Evolutionary conservation across 2,329 filamentous ascomycete species (phyloP).

Genomic region (Venturia effusa): DNA sequence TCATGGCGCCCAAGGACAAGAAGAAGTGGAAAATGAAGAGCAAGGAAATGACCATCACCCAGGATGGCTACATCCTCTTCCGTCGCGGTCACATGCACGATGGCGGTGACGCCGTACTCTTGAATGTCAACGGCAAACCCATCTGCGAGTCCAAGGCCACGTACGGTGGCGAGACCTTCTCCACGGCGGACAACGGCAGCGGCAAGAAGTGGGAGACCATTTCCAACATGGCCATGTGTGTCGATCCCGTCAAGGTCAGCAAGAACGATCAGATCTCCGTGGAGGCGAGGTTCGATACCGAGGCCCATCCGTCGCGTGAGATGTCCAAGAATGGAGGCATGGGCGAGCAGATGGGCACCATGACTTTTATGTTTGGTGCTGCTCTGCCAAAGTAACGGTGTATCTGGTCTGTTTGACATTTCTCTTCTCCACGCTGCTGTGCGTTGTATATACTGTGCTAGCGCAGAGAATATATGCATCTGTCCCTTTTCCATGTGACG

Average conservation of each 20-base stretch:
- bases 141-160: conserved; percentile 1
- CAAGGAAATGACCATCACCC: neutral
- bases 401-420: too few relatives aligned
- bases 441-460: too few relatives aligned
- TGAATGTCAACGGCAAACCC: conserved; percentile 4
- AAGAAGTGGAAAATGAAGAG: neutral
- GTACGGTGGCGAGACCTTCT: neutral
- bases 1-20: neutral
- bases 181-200: neutral
- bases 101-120: neutral
- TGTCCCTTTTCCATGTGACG: too few relatives aligned
- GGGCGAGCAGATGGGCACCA: conserved; percentile 3
- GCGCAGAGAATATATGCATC: too few relatives aligned
- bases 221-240: neutral
- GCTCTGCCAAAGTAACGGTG: neutral
- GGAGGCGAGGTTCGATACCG: neutral
- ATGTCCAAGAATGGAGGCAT: neutral
- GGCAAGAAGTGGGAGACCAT: conserved; percentile 1
- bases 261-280: conserved; percentile 3
- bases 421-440: too few relatives aligned
- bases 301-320: conserved; percentile 1
- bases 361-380: conserved; percentile 1
- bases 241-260: conserved; percentile 2
- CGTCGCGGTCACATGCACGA: neutral
- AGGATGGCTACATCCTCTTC: conserved; percentile 1